Conservation (phyloP, 495 filamentous ascomycete species). For the Podospora pseudocomata region DNA sequence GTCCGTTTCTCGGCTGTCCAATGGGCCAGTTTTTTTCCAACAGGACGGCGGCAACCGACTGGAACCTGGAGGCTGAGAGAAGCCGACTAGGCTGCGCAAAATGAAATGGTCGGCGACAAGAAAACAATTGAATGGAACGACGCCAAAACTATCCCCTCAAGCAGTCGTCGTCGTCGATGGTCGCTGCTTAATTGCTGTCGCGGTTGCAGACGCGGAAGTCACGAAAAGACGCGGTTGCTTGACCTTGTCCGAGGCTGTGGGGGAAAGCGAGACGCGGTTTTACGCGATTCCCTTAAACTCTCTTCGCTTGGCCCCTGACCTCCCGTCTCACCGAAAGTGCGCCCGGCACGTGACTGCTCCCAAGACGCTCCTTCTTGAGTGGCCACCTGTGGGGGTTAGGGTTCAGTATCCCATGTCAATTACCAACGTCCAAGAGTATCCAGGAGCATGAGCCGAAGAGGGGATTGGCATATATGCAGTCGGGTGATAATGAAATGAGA, state of each 20-base stretch:
- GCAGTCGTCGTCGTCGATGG: conserved; percentile 2
- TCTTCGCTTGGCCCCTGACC: conserved; percentile 9
- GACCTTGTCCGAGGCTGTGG: conserved; percentile 16
- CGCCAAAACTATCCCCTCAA: no score
- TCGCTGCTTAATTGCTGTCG: background rate
- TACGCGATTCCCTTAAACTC: conserved; percentile 31
- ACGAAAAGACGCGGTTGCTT: conserved; percentile 31
- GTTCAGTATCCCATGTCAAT: no score
- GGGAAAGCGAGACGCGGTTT: conserved; percentile 26
- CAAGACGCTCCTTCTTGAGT: background rate
- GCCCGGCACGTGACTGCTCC: background rate
- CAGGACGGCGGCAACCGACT: background rate
- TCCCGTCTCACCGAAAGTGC: background rate
- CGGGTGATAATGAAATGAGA: no score
- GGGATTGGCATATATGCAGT: background rate
- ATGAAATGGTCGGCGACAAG: background rate
- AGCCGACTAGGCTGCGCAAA: background rate
- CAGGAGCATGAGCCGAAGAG: no score
- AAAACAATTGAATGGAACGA: background rate
- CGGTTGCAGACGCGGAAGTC: conserved; percentile 14
- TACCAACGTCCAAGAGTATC: no score
- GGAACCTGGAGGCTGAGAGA: background rate
- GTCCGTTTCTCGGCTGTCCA: background rate
- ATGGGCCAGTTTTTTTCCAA: background rate
- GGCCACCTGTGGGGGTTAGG: background rate